Evolutionary conservation across 208 protist genomes (phyloP).

Genomic region (Leishmania guyanensis): DNA sequence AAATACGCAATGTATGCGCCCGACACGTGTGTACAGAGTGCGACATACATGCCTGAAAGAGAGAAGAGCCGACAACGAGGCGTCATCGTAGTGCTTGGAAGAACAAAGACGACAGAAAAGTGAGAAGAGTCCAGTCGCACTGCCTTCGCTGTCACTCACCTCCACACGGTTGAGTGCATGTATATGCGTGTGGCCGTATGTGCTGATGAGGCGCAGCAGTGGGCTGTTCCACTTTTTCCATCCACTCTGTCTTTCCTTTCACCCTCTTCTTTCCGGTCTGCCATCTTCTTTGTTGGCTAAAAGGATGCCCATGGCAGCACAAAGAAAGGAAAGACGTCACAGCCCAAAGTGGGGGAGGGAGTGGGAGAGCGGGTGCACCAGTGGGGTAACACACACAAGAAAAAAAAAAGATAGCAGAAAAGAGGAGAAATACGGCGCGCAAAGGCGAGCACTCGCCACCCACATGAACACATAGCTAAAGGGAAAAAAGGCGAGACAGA

Average conservation of each 20-base stretch:
- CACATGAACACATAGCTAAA: not conserved
- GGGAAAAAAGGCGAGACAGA: not conserved
- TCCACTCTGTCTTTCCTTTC: not conserved
- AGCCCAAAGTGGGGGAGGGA: not conserved
- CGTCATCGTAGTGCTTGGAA: not conserved
- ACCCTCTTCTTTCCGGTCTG: not conserved
- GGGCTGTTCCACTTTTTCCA: not conserved
- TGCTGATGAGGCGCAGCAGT: not conserved
- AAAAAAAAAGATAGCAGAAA: not conserved
- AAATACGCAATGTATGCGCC: not conserved
- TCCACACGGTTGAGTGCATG: not conserved
- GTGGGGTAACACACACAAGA: not conserved
- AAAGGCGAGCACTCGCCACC: not conserved
- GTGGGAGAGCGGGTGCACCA: no score
- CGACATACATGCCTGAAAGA: not conserved
- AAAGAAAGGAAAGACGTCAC: not conserved
- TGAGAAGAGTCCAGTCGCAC: not conserved
- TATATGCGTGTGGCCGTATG: not conserved
- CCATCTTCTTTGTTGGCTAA: not conserved
- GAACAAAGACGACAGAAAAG: not conserved
- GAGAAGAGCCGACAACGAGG: not conserved
- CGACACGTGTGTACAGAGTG: not conserved
- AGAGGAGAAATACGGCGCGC: not conserved
- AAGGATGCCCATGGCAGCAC: not conserved
- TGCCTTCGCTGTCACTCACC: not conserved